These are phyloP conservation scores for Neoscytalidium dimidiatum DNA, from an alignment of 2,329 filamentous ascomycete genomes.

Conservation along the genomic window DNA sequence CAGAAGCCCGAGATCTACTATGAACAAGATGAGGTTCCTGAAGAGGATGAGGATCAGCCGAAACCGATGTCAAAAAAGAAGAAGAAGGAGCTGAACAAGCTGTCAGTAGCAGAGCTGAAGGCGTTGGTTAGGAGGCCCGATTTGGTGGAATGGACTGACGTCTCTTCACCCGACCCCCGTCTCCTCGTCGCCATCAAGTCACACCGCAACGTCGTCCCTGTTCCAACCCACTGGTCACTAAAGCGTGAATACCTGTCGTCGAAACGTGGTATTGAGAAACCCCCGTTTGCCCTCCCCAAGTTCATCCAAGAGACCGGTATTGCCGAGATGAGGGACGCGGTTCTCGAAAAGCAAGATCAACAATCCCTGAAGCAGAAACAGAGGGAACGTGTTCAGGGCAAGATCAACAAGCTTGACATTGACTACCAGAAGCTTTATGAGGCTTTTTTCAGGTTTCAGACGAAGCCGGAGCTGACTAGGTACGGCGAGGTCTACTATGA, in stretches of 20 bases:
- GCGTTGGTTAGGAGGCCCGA: constrained; percentile 88
- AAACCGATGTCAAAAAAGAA: constrained; percentile 91
- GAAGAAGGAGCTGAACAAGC: constrained; percentile 84
- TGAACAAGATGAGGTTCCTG: constrained; percentile 83
- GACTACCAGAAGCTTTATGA: constrained; percentile 99
- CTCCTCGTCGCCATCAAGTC: constrained; percentile 93
- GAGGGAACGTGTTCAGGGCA: constrained; percentile 87
- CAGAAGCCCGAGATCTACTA: constrained; percentile 83
- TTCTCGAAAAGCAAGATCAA: constrained; percentile 92
- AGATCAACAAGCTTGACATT: constrained; percentile 96
- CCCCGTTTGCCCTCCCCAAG: constrained; percentile 86
- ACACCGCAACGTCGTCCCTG: constrained; percentile 91
- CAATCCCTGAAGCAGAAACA: constrained; percentile 93
- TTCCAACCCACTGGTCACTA: constrained; percentile 90
- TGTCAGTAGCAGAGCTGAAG: constrained; percentile 94
- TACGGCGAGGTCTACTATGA: constrained; percentile 99
- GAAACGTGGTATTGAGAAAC: constrained; percentile 94
- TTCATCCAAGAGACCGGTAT: constrained; percentile 99
- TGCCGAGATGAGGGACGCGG: constrained; percentile 95
- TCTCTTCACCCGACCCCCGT: constrained; percentile 83
- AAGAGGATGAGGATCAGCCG: constrained; percentile 68
- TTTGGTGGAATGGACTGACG: constrained; percentile 96
- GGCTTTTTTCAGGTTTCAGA: constrained; percentile 97
- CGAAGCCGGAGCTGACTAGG: constrained; percentile 87
- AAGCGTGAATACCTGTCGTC: constrained; percentile 97